These are phyloP conservation scores for Vigna unguiculata DNA, from an alignment of 306 rosid species.

Conservation along the genomic window DNA sequence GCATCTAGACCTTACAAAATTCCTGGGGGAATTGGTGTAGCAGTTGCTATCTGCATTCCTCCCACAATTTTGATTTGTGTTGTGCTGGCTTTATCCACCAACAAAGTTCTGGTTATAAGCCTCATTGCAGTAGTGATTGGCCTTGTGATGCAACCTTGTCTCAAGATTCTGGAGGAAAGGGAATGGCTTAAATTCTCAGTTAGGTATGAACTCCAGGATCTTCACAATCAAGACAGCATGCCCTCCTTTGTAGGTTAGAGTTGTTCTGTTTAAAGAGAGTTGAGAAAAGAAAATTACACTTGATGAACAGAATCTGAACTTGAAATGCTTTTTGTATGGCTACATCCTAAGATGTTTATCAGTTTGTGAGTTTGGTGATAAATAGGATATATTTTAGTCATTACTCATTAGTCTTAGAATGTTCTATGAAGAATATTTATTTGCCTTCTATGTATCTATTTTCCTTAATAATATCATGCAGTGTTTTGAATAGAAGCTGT, in stretches of 20 bases:
- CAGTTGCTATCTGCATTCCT: constrained; percentile 67
- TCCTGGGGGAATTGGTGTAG: constrained; percentile 68
- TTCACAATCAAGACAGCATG: constrained; percentile 41
- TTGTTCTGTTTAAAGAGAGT: too few species aligned
- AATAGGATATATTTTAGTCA: neutral
- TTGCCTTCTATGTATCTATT: neutral
- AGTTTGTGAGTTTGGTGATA: neutral
- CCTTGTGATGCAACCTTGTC: constrained; percentile 66
- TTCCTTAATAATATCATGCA: neutral
- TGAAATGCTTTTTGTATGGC: constrained; percentile 1
- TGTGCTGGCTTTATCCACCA: constrained; percentile 66
- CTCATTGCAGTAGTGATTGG: constrained; percentile 65
- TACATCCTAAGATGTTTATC: neutral
- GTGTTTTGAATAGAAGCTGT: neutral
- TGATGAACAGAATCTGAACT: neutral
- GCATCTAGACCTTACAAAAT: constrained; percentile 74
- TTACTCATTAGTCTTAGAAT: neutral
- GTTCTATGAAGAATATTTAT: neutral
- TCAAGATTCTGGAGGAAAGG: constrained; percentile 58
- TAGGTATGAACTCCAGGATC: constrained; percentile 59
- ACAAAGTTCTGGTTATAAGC: constrained; percentile 63
- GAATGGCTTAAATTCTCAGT: constrained; percentile 71
- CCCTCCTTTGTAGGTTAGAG: constrained; percentile 39
- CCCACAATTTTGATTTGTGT: constrained; percentile 70
- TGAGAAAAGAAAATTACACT: neutral